A percentile compares a stretch with the other conserved stretches of the same genome.
These are phyloP conservation scores for Pyracantha coccinea DNA, from an alignment of 331 rosid genomes.

Conservation along the genomic window DNA sequence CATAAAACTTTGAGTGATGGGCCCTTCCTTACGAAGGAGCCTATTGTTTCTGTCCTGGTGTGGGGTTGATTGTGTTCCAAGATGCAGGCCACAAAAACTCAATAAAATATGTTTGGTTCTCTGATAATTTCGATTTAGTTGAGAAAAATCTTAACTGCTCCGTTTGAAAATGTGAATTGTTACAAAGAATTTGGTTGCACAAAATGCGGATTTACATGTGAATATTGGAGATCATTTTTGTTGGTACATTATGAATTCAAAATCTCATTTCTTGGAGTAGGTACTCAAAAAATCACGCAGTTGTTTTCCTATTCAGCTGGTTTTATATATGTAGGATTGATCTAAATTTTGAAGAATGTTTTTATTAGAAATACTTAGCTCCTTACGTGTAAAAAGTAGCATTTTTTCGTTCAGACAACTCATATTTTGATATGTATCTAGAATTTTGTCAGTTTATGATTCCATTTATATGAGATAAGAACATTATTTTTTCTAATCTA, in stretches of 20 bases:
- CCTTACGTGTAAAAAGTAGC: no score
- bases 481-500: not conserved
- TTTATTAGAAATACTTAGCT: no score
- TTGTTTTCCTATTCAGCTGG: slow-evolving; percentile 30
- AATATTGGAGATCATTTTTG: slow-evolving; percentile 23
- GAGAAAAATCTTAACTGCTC: slow-evolving; percentile 72
- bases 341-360: not conserved
- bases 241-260: slow-evolving; percentile 24
- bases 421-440: no score
- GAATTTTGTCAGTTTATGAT: no score
- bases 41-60: slow-evolving; percentile 24
- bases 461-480: no score
- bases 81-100: slow-evolving; percentile 35
- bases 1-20: slow-evolving; percentile 26
- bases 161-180: slow-evolving; percentile 76
- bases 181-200: slow-evolving; percentile 47
- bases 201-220: slow-evolving; percentile 80
- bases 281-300: slow-evolving; percentile 34
- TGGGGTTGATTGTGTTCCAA: slow-evolving; percentile 53
- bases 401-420: no score
- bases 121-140: slow-evolving; percentile 30
- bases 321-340: slow-evolving; percentile 16
- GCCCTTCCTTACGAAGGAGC: slow-evolving; percentile 16
- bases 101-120: slow-evolving; percentile 12
- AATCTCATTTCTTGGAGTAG: slow-evolving; percentile 25